These are phyloP conservation scores for Firmiana major DNA, from an alignment of 345 rosid genomes.

Conservation along the genomic window DNA sequence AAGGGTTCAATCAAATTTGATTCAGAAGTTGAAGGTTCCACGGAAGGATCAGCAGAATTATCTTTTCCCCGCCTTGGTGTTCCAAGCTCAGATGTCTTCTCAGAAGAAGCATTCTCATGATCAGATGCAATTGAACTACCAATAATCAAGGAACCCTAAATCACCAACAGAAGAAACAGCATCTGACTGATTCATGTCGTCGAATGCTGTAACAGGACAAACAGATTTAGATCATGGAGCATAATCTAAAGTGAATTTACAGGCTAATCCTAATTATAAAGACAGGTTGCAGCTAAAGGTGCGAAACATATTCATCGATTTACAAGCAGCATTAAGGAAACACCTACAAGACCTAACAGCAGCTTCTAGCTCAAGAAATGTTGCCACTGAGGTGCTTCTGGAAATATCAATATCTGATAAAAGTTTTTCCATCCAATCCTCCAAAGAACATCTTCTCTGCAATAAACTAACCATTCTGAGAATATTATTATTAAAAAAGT, in stretches of 20 bases:
- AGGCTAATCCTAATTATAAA: background rate
- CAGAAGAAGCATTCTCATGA: slow-evolving; percentile 46
- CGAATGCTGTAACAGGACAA: slow-evolving; percentile 52
- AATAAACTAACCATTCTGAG: slow-evolving; percentile 53
- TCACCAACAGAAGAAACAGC: slow-evolving; percentile 34
- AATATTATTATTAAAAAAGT: slow-evolving; percentile 21
- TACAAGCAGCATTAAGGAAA: slow-evolving; percentile 19
- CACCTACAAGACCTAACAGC: slow-evolving; percentile 90
- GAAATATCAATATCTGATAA: slow-evolving; percentile 83
- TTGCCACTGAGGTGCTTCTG: slow-evolving; percentile 68
- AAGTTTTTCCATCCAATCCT: slow-evolving; percentile 89
- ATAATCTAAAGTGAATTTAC: slow-evolving; percentile 10
- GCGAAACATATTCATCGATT: background rate
- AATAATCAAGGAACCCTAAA: slow-evolving; percentile 31
- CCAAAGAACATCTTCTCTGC: slow-evolving; percentile 86
- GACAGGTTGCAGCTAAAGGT: background rate
- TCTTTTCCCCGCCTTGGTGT: slow-evolving; percentile 40
- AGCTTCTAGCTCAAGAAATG: slow-evolving; percentile 95
- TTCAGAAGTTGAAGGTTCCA: slow-evolving; percentile 43
- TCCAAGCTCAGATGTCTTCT: slow-evolving; percentile 56
- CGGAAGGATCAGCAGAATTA: slow-evolving; percentile 28
- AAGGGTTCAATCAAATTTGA: slow-evolving; percentile 33
- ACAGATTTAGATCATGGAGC: slow-evolving; percentile 11
- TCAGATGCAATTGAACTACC: slow-evolving; percentile 50
- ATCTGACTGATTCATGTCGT: slow-evolving; percentile 40